phyloP scores from a whole-genome alignment of 2,329 filamentous ascomycete species.

The Epichloe hybrida region DNA sequence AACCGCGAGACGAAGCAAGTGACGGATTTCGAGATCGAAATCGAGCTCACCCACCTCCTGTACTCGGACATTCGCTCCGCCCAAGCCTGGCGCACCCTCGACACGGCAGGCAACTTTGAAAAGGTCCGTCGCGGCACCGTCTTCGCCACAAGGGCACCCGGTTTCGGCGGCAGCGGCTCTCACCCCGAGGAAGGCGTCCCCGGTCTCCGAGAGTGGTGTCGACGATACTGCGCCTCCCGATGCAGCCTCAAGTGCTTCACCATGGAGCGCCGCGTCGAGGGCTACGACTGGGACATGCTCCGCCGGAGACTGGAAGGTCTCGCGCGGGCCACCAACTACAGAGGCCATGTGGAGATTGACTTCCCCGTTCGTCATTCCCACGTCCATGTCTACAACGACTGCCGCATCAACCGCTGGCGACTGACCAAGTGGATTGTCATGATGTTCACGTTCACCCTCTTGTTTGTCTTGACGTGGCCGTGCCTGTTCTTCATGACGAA shows the following conservation, averaged over 20 bases:
- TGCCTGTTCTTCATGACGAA: slow-evolving; percentile 53
- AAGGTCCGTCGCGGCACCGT: slow-evolving; percentile 53
- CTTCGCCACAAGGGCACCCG: slow-evolving; percentile 36
- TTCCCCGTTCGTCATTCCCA: slow-evolving; percentile 45
- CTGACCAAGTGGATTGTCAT: slow-evolving; percentile 48
- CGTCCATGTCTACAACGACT: slow-evolving; percentile 51
- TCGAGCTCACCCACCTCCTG: slow-evolving; percentile 47
- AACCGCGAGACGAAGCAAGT: slow-evolving; percentile 34
- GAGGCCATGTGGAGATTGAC: slow-evolving; percentile 42
- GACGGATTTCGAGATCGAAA: slow-evolving; percentile 44
- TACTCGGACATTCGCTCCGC: slow-evolving; percentile 29
- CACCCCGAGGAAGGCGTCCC: slow-evolving; percentile 18
- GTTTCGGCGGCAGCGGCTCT: slow-evolving; percentile 19
- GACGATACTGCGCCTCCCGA: slow-evolving; percentile 47
- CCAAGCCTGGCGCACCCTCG: slow-evolving; percentile 29
- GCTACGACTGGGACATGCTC: slow-evolving; percentile 45
- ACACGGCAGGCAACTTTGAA: slow-evolving; percentile 42
- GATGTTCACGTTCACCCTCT: slow-evolving; percentile 51
- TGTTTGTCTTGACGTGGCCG: slow-evolving; percentile 61
- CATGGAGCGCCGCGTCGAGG: slow-evolving; percentile 38
- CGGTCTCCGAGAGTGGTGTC: slow-evolving; percentile 47
- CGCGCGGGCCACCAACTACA: slow-evolving; percentile 53
- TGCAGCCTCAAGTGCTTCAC: slow-evolving; percentile 43
- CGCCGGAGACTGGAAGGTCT: slow-evolving; percentile 38
- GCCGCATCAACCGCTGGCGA: slow-evolving; percentile 50